Percentiles rank a stretch among this genome's conserved stretches.
phyloP scores from a whole-genome alignment of 1,284 basidiomycete species.

The Ganoderma multipileum region DNA sequence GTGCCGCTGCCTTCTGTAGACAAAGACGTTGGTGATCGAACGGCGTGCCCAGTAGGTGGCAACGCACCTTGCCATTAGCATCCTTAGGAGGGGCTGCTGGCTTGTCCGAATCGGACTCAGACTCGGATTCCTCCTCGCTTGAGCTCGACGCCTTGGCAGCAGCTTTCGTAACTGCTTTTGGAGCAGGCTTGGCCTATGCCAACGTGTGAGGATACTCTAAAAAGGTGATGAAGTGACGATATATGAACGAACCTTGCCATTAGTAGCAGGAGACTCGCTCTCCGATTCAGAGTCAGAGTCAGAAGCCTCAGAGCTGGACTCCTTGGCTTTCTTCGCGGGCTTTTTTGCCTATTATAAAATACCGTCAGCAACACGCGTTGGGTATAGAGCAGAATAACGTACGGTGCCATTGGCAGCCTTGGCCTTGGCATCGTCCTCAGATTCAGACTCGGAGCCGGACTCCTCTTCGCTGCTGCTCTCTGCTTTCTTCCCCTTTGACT shows the following conservation, averaged over 20 bases:
- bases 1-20: conserved; percentile 21
- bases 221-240: neutral
- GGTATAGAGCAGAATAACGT: neutral
- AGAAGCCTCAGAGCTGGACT: conserved; percentile 24
- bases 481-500: conserved; percentile 42
- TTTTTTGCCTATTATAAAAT: conserved; percentile 8
- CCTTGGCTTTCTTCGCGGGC: conserved; percentile 27
- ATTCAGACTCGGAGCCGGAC: conserved; percentile 33
- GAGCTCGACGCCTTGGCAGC: conserved; percentile 30
- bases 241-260: conserved; percentile 25
- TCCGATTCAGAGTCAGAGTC: conserved; percentile 26
- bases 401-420: conserved; percentile 36
- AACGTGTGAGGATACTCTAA: neutral
- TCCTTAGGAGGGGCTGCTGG: conserved; percentile 29
- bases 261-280: conserved; percentile 23
- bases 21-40: neutral
- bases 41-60: neutral
- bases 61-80: conserved; percentile 35
- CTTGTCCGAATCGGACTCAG: conserved; percentile 38
- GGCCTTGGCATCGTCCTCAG: conserved; percentile 37
- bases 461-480: conserved; percentile 33
- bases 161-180: conserved; percentile 24
- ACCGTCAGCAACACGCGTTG: neutral
- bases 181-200: conserved; percentile 23
- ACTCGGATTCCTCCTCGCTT: conserved; percentile 39